Evolutionary conservation across 352 stramenopile species (phyloP), one percentile per base, ranked within the genome.

Genomic region (Aphanomyces stellatus): DNA sequence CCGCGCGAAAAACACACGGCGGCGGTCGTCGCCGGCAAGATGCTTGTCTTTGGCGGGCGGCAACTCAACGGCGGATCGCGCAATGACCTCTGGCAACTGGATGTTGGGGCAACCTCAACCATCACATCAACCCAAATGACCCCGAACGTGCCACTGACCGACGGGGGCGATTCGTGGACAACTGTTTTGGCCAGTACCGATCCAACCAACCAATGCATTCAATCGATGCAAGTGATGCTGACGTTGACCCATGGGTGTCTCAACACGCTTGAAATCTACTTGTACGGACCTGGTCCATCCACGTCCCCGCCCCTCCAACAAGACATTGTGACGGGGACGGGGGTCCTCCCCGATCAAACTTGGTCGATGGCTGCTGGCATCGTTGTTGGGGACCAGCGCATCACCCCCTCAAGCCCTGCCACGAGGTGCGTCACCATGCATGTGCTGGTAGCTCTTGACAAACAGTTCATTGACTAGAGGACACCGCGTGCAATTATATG

Each of bases 1-100:
- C 55, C 77, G 5, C 69, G 81, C 27, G 82, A 90, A 61, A 87
- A 87, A 34, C 82, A 91, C 63, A 80, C 81, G 4, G 76, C 81
- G 55, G 69, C 74, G 4, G 68, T 91, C 3, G 72, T 19, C 22
- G 35, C 63, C 7, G 70, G 59, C 37, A 75, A 79, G 8, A 53
- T 90, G 51, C 69, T 91, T 27, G 60, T 91, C 2, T 90, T 90
- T 66, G 81, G 79, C 51, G 82, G 82, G 7, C 72, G 75, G 0
- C 71, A 75, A 24, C 73, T 70, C 5, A 69, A 76, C 24, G 24
- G 30, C 7, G 19, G 19, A 5, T 33, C 34, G 28, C 51, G 11
- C n/a, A 51, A 51, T 22, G 55, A 64, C 35, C 17, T 91, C 25
- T 91, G 82, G 82, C 78, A 86, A 30, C 71, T 89, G 24, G 80